phyloP scores from a whole-genome alignment of 2,329 filamentous ascomycete genomes.

The Colletotrichum incanum region DNA sequence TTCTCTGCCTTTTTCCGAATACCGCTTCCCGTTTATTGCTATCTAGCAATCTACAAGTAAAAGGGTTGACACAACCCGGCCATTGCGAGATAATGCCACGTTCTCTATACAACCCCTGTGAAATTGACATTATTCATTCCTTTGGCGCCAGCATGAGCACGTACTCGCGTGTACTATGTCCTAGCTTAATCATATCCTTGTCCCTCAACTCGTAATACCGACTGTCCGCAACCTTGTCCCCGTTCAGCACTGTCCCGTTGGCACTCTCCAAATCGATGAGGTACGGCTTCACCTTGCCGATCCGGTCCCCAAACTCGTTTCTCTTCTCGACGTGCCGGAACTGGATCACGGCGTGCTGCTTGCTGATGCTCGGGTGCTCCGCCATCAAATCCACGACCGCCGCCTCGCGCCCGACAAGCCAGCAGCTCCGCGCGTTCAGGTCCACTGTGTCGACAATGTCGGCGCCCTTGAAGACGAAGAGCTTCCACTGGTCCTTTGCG shows the following conservation, averaged over 20 bases:
- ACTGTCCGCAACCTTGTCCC: constrained; percentile 79
- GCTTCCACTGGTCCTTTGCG: constrained; percentile 83
- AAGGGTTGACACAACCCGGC: too few species aligned
- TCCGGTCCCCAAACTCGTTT: constrained; percentile 89
- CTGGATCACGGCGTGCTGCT: constrained; percentile 96
- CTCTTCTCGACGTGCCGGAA: constrained; percentile 88
- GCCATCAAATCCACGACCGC: constrained; percentile 86
- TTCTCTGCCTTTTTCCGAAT: neutral
- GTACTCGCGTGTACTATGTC: constrained; percentile 91
- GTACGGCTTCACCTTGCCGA: constrained; percentile 87
- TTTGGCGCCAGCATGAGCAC: constrained; percentile 86
- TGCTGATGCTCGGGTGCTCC: constrained; percentile 93
- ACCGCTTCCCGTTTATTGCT: neutral
- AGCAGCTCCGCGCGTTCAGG: constrained; percentile 84
- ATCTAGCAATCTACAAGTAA: neutral
- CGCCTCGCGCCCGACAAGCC: constrained; percentile 88
- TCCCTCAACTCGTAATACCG: constrained; percentile 89
- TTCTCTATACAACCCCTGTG: neutral
- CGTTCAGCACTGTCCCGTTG: constrained; percentile 90
- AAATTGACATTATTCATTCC: constrained; percentile 48
- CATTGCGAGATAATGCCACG: neutral
- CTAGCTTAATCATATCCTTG: constrained; percentile 92
- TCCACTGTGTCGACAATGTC: constrained; percentile 88
- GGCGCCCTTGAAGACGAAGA: constrained; percentile 92
- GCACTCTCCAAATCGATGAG: constrained; percentile 94